phyloP scores from a whole-genome alignment of 2,329 filamentous ascomycete species.

The Penicillium sp. region DNA sequence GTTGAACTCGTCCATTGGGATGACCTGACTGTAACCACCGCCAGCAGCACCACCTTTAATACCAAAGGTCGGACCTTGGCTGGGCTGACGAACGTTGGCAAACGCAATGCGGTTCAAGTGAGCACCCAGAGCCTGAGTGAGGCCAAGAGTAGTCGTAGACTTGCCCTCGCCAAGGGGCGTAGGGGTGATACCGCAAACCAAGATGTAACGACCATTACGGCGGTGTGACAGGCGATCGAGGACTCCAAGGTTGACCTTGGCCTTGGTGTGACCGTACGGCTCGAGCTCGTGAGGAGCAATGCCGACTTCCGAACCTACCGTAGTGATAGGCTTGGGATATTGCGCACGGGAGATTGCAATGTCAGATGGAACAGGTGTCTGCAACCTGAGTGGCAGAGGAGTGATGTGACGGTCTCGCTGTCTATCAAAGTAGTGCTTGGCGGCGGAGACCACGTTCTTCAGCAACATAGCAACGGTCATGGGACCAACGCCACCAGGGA shows the following conservation, averaged over 20 bases:
- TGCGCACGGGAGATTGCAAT: slow-evolving; percentile 87
- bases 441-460: slow-evolving; percentile 87
- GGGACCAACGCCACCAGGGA: slow-evolving; percentile 91
- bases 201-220: slow-evolving; percentile 79
- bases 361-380: slow-evolving; percentile 84
- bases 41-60: slow-evolving; percentile 98
- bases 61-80: slow-evolving; percentile 94
- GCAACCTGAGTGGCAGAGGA: slow-evolving; percentile 75
- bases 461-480: slow-evolving; percentile 99
- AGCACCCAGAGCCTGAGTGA: slow-evolving; percentile 85
- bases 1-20: slow-evolving; percentile 99
- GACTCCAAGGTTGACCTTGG: slow-evolving; percentile 80
- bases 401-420: slow-evolving; percentile 74
- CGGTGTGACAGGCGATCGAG: slow-evolving; percentile 82
- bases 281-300: slow-evolving; percentile 86
- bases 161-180: slow-evolving; percentile 96
- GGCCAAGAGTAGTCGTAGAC: slow-evolving; percentile 93
- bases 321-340: slow-evolving; percentile 83
- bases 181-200: slow-evolving; percentile 92
- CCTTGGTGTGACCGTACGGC: slow-evolving; percentile 91
- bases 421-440: slow-evolving; percentile 71
- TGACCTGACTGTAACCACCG: slow-evolving; percentile 97
- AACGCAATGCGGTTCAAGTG: slow-evolving; percentile 85
- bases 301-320: slow-evolving; percentile 77
- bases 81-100: slow-evolving; percentile 94